These are phyloP conservation scores for Saksenaea vasiformis DNA, from an alignment of 371 early-diverging fungal species.

Conservation along the genomic window DNA sequence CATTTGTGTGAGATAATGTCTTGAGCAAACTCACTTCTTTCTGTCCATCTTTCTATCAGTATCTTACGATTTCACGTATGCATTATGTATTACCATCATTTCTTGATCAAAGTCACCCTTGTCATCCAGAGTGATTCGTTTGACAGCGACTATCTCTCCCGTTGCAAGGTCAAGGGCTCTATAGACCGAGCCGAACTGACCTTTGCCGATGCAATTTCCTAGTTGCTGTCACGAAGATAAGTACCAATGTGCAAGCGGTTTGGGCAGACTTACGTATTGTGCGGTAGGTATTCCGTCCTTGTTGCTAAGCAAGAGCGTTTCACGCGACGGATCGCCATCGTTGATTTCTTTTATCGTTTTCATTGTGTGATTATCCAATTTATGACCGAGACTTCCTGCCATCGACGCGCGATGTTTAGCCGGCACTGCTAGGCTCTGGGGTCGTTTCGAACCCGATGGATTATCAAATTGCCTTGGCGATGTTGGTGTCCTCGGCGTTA, in stretches of 20 bases:
- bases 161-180: conserved; percentile 81
- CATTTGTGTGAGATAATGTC: conserved; percentile 75
- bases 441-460: background rate
- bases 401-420: conserved; percentile 8
- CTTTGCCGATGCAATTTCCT: conserved; percentile 90
- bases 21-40: conserved; percentile 72
- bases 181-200: conserved; percentile 90
- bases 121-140: conserved; percentile 72
- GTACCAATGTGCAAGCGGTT: background rate
- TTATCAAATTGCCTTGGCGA: background rate
- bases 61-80: background rate
- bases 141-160: conserved; percentile 88
- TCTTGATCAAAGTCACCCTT: conserved; percentile 50
- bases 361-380: conserved; percentile 28
- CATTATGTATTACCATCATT: conserved; percentile 48
- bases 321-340: conserved; percentile 14
- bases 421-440: conserved; percentile 26
- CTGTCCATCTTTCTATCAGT: conserved; percentile 4
- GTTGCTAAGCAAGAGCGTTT: conserved; percentile 26
- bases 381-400: conserved; percentile 34
- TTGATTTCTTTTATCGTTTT: conserved; percentile 18
- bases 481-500: conserved; percentile 14
- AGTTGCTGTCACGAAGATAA: conserved; percentile 57
- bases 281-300: conserved; percentile 25
- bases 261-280: conserved; percentile 26